A percentile compares a stretch with the other conserved stretches of the same genome.
Evolutionary conservation across 371 early-diverging fungal genomes (phyloP).

Genomic region (Mortierella sp.): DNA sequence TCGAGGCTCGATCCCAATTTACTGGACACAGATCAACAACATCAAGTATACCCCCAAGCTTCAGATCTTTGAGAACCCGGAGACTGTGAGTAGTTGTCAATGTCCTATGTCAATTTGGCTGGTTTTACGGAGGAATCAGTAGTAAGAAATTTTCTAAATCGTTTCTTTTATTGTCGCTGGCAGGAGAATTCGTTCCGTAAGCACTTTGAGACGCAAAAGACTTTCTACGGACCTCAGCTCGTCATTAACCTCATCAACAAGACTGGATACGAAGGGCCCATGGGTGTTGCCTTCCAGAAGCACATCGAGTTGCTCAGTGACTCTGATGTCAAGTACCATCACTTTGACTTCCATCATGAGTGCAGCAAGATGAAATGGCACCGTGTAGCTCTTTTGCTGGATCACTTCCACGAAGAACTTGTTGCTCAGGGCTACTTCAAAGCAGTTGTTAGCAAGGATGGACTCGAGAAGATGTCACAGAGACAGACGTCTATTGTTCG

Average conservation of each 20-base stretch:
- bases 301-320: slow-evolving; percentile 69
- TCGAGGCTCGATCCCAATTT: slow-evolving; percentile 98
- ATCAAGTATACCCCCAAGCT: slow-evolving; percentile 93
- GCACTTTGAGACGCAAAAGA: slow-evolving; percentile 82
- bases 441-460: slow-evolving; percentile 24
- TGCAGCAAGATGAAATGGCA: slow-evolving; percentile 93
- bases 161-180: background rate
- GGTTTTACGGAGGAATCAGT: background rate
- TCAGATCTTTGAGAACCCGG: slow-evolving; percentile 72
- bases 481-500: slow-evolving; percentile 90
- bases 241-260: slow-evolving; percentile 95
- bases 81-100: slow-evolving; percentile 65
- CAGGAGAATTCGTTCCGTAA: slow-evolving; percentile 61
- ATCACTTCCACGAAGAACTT: slow-evolving; percentile 77
- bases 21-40: slow-evolving; percentile 95
- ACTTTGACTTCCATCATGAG: slow-evolving; percentile 98
- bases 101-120: background rate
- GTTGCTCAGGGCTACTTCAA: slow-evolving; percentile 66
- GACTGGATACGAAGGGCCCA: slow-evolving; percentile 86
- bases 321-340: slow-evolving; percentile 74
- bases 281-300: slow-evolving; percentile 86
- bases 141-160: background rate
- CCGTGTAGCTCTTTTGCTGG: slow-evolving; percentile 81
- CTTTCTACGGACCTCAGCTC: slow-evolving; percentile 81
- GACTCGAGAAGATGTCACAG: slow-evolving; percentile 52